Conservation (phyloP, 768 basidiomycete species). For the Leccinum aurantiacum region DNA sequence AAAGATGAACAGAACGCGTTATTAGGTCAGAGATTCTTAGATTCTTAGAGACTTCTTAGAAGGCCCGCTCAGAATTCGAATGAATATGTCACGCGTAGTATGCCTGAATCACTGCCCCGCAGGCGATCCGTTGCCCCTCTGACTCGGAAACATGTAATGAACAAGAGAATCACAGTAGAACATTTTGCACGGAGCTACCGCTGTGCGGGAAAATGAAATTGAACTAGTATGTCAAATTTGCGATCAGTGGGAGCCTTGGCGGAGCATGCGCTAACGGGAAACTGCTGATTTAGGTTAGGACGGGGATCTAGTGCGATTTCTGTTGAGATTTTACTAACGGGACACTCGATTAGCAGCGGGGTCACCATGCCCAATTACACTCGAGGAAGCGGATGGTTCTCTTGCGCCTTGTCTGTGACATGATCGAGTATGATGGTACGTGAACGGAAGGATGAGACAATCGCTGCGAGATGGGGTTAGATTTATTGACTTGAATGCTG, state of each 20-base stretch:
- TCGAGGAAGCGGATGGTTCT: not conserved
- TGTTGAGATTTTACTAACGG: not conserved
- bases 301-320: not conserved
- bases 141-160: not conserved
- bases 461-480: not conserved
- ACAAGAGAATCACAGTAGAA: not conserved
- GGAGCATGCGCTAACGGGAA: not conserved
- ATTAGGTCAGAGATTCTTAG: not conserved
- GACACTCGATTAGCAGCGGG: not conserved
- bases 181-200: not conserved
- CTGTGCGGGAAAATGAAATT: not conserved
- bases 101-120: not conserved
- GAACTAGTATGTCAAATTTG: not conserved
- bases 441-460: slow-evolving; percentile 1
- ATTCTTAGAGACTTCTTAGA: too few relatives aligned
- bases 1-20: slow-evolving; percentile 10
- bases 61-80: not conserved
- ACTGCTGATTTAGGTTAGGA: not conserved
- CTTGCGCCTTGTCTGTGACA: not conserved
- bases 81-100: not conserved
- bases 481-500: slow-evolving; percentile 2
- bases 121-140: slow-evolving; percentile 18
- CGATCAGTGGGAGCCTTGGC: not conserved
- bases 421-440: not conserved
- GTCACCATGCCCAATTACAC: not conserved